A percentile compares a stretch with the other conserved stretches of the same genome.
These are phyloP conservation scores for Neonectria magnoliae DNA, from an alignment of 2,329 filamentous ascomycete genomes.

Conservation along the genomic window DNA sequence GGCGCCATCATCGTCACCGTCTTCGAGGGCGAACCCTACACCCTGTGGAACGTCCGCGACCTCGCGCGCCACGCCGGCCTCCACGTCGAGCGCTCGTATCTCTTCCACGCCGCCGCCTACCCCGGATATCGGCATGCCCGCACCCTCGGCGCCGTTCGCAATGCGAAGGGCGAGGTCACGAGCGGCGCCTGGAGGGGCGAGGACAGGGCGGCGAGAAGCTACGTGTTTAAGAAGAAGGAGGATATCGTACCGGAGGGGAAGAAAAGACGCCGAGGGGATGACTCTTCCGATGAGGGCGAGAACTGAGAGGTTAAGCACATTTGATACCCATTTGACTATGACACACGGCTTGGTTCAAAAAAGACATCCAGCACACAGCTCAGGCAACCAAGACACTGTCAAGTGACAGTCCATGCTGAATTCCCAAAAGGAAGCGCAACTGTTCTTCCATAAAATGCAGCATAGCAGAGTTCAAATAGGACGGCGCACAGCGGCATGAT, in stretches of 20 bases:
- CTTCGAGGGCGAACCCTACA: conserved; percentile 95
- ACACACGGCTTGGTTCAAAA: not conserved
- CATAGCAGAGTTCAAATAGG: conserved; percentile 4
- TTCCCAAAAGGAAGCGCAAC: not conserved
- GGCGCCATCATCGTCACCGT: conserved; percentile 82
- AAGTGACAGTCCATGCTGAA: not conserved
- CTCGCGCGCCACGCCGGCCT: conserved; percentile 81
- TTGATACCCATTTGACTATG: not conserved
- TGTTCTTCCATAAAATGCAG: not conserved
- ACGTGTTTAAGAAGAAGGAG: conserved; percentile 69
- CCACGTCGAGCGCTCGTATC: conserved; percentile 75
- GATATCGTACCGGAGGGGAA: conserved; percentile 50
- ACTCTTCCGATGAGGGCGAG: conserved; percentile 48
- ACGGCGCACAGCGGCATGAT: conserved; percentile 15
- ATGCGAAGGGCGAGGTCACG: conserved; percentile 54
- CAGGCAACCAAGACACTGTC: not conserved
- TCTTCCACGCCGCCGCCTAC: conserved; percentile 73
- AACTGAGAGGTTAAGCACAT: conserved; percentile 22
- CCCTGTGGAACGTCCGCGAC: conserved; percentile 93
- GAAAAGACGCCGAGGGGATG: conserved; percentile 47
- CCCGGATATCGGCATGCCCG: conserved; percentile 79
- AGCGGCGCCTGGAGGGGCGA: conserved; percentile 56
- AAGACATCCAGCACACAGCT: not conserved
- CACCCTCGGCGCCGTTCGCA: conserved; percentile 73
- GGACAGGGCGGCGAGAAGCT: conserved; percentile 63